Base-by-base conservation (phyloP, 2,329 filamentous ascomycete species). In the Pseudogymnoascus sp. region DNA sequence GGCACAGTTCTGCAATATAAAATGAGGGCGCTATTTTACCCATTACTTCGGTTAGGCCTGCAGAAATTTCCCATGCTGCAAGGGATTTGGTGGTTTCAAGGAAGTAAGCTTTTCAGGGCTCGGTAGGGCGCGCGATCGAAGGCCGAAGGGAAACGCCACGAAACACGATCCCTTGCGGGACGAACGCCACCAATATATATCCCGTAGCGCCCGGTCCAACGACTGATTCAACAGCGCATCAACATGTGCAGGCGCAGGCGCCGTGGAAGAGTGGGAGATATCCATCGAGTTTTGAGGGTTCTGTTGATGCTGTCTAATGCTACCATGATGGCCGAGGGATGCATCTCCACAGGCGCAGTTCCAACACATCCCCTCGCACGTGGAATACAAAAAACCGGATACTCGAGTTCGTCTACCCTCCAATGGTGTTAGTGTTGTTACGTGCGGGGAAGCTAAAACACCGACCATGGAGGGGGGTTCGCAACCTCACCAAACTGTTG, bases 61-160 rank as follows among this genome's bases (percentile, higher is more conserved):
- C 16, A 32, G 25, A 54, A 54, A 18, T 4, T 54, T 54, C 47
- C 25, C 22, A 25, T 25, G 18, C 18, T 20, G 47, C 47, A 54
- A 18, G 9, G 25, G 5, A 54, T 54, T 54, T 32, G 47, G 25
- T 25, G 2, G 47, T 30, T 18, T 18, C 3, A 16, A 54, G 25
- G 47, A 54, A 54, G 47, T 54, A 54, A 54, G 47, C 47, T 54
- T 54, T 54, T 54, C 28, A 25, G 47, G 25, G 7, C 22, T 20
- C 28, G 16, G 9, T 54, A 54, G 47, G n/a, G n/a, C n/a, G 47
- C 47, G 18, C 28, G 43, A 30, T 50, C 22, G 25, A 50, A 30
- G 43, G n/a, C 43, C 7, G 25, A 50, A 50, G 14, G 8, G 22
- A 50, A 50, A 50, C 43, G 47, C 47, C 47, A 54, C 47, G 8